phyloP scores from a whole-genome alignment of 179 eudicot genomes.

The Silene vulgaris region DNA sequence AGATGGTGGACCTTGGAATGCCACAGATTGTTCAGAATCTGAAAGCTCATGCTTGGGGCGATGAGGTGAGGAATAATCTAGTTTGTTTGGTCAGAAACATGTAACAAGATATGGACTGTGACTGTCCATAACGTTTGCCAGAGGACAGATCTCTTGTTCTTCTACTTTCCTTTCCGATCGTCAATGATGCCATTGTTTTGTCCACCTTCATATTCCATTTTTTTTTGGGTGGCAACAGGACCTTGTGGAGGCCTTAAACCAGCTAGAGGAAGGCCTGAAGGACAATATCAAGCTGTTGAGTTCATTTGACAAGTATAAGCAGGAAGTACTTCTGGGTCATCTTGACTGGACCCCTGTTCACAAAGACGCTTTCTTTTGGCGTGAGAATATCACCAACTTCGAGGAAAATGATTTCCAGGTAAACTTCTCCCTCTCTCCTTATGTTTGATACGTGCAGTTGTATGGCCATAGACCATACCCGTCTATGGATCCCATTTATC shows the following conservation, averaged over 20 bases:
- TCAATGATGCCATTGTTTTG: background rate
- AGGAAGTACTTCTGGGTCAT: conserved; percentile 89
- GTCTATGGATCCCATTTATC: too few species aligned
- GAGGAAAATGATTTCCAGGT: conserved; percentile 98
- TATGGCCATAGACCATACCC: too few species aligned
- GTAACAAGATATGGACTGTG: background rate
- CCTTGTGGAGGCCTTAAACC: conserved; percentile 76
- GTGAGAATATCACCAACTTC: conserved; percentile 68
- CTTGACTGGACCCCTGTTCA: conserved; percentile 99
- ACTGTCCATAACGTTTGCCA: background rate
- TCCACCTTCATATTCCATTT: background rate
- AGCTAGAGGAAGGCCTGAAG: conserved; percentile 73
- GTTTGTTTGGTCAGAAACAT: background rate
- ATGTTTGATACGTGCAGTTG: background rate
- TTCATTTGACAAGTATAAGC: conserved; percentile 94
- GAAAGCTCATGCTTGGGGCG: conserved; percentile 74
- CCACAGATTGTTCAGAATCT: conserved; percentile 76
- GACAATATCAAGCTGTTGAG: conserved; percentile 74
- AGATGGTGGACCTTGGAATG: conserved; percentile 87
- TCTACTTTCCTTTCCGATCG: background rate
- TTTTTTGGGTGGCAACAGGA: conserved; percentile 41
- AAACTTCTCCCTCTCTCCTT: conserved; percentile 10
- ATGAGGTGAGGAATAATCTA: conserved; percentile 53
- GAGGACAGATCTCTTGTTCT: background rate
- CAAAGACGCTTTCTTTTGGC: conserved; percentile 90